Conservation (phyloP, 2,329 filamentous ascomycete genomes). For the Colletotrichum phormii region DNA sequence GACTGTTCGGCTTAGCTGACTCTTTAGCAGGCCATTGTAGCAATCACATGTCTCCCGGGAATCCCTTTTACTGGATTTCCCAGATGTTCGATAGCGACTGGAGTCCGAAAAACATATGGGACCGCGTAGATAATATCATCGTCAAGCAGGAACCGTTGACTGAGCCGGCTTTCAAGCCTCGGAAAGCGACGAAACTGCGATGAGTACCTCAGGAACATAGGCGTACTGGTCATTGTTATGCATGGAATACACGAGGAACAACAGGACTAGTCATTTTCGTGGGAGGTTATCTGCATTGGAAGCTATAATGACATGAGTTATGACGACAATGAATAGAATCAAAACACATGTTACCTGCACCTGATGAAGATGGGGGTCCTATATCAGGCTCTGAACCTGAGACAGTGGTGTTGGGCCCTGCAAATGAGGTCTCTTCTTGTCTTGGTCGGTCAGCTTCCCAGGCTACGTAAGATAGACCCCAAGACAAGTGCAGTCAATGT, state of each 20-base stretch:
- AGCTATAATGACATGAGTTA: neutral
- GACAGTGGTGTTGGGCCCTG: neutral
- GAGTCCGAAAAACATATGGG: constrained; percentile 35
- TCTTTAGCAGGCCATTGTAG: neutral
- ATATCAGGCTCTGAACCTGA: neutral
- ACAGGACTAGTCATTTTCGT: neutral
- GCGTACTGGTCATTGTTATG: too few relatives aligned
- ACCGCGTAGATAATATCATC: neutral
- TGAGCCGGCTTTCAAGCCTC: neutral
- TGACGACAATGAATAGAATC: neutral
- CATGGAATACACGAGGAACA: neutral
- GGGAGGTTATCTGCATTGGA: neutral
- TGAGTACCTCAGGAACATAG: neutral
- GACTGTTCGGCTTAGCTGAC: neutral
- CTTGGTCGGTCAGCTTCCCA: neutral
- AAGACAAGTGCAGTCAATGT: neutral
- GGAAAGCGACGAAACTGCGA: neutral
- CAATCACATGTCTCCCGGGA: neutral
- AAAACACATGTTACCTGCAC: neutral
- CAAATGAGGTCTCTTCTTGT: neutral
- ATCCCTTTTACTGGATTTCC: constrained; percentile 54
- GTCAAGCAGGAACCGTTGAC: neutral
- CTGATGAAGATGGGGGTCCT: neutral
- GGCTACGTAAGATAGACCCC: neutral
- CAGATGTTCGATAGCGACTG: constrained; percentile 59